These are phyloP conservation scores for Podospora appendiculata DNA, from an alignment of 495 filamentous ascomycete species.

Conservation along the genomic window DNA sequence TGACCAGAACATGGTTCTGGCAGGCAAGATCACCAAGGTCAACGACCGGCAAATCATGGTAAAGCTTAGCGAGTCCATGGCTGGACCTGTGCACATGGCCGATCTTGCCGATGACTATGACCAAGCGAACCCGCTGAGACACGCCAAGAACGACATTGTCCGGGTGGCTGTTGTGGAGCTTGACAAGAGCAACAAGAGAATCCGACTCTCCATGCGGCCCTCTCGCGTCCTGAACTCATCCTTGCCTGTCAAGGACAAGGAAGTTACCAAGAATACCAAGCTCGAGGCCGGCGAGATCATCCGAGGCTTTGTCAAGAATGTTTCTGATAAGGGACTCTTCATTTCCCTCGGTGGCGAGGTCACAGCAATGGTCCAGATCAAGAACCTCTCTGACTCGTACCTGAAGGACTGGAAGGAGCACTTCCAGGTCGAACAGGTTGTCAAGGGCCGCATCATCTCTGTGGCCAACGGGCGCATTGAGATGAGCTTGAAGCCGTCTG, in stretches of 20 bases:
- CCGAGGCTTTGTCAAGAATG: slow-evolving; percentile 81
- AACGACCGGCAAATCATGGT: slow-evolving; percentile 77
- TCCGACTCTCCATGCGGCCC: slow-evolving; percentile 74
- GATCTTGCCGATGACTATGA: slow-evolving; percentile 84
- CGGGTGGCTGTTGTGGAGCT: slow-evolving; percentile 74
- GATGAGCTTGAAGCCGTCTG: slow-evolving; percentile 78
- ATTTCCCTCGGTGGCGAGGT: slow-evolving; percentile 69
- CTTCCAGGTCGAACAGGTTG: slow-evolving; percentile 78
- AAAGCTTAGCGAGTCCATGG: slow-evolving; percentile 69
- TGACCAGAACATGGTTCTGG: slow-evolving; percentile 67
- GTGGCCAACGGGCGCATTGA: slow-evolving; percentile 70
- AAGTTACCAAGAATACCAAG: slow-evolving; percentile 60
- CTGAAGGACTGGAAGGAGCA: slow-evolving; percentile 94
- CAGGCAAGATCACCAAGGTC: slow-evolving; percentile 76
- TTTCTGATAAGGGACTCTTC: slow-evolving; percentile 81
- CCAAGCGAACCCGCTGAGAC: slow-evolving; percentile 51
- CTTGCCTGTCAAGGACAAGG: slow-evolving; percentile 70
- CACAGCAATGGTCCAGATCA: slow-evolving; percentile 73
- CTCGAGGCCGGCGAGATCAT: slow-evolving; percentile 72
- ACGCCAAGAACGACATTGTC: slow-evolving; percentile 75
- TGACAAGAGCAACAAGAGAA: slow-evolving; percentile 74
- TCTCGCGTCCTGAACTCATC: slow-evolving; percentile 85
- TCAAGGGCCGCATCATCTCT: slow-evolving; percentile 73
- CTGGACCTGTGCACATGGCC: slow-evolving; percentile 64
- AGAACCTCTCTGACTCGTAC: slow-evolving; percentile 81